phyloP scores from a whole-genome alignment of 2,329 filamentous ascomycete genomes.

The Dothidotthia symphoricarpi region DNA sequence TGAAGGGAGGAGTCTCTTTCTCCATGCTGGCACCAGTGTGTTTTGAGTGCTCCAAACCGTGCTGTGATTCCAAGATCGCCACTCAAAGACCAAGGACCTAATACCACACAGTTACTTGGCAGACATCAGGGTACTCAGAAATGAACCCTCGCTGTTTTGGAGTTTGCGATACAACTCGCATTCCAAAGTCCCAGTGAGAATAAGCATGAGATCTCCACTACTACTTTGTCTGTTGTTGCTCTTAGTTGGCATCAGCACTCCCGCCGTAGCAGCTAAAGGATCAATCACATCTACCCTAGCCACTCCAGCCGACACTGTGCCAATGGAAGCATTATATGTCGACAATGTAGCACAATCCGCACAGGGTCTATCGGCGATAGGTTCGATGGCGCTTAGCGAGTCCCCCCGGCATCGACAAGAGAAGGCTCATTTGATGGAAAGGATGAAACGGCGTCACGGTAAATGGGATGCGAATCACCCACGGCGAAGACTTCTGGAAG shows the following conservation, averaged over 20 bases:
- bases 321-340: neutral
- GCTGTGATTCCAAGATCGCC: no score
- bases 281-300: neutral
- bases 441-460: slow-evolving; percentile 18
- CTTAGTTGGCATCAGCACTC: no score
- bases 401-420: slow-evolving; percentile 20
- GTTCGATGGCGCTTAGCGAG: slow-evolving; percentile 8
- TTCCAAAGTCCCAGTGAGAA: no score
- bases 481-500: slow-evolving; percentile 22
- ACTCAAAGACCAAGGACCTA: no score
- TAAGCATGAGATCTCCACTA: neutral
- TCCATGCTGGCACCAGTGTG: no score
- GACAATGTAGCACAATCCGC: neutral
- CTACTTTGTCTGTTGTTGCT: no score
- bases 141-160: neutral
- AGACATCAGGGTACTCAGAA: neutral
- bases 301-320: no score
- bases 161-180: no score
- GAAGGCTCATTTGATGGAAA: slow-evolving; percentile 18
- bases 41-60: no score
- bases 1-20: no score
- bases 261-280: neutral
- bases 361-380: slow-evolving; percentile 12
- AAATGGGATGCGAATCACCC: slow-evolving; percentile 20
- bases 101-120: no score